Base-by-base conservation (phyloP, 768 basidiomycete species). In the Russula sp. region DNA sequence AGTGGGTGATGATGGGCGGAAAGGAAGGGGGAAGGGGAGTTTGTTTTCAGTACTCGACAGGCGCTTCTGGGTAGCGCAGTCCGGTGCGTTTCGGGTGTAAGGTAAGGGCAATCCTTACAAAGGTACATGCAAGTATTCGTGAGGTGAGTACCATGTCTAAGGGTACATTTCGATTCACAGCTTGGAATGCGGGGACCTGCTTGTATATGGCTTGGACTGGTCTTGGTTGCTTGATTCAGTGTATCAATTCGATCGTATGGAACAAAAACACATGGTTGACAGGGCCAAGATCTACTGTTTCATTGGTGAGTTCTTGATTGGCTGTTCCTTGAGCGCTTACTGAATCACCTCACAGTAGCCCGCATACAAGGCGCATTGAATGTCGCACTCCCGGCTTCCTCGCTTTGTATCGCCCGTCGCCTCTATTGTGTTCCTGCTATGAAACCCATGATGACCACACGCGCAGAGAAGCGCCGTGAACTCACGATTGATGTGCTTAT, bases 231-330 rank as follows among this genome's bases (percentile, higher is more conserved):
- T 78, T 91, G 42, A 79, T 79, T 58, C 73, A 77, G 56, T 84
- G 82, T 67, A 73, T 91, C 65, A 87, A 92, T 73, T 79, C 84
- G 3, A 73, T 90, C 48, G 69, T 91, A n/a, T 93, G 90, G 90
- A 76, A 75, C 60, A 75, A 79, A 36, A 86, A n/a, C n/a, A 81
- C 67, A 77, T 78, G 10, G 75, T 77, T 10, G 76, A 84, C 58
- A 65, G 63, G n/a, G 73, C 73, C 1, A 80, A 80, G 0, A 72
- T 75, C 10, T 85, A 80, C 78, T 83, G 83, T 67, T 83, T 84
- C 67, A 80, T 84, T 56, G 73, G 83, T 83, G 25, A 57, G 58
- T 71, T 22, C 16, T n/a, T 9, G 16, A 43, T 29, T 3, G n/a
- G 4, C 42, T 29, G 8, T 42, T 20, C 16, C 32, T 42, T n/a